These are phyloP conservation scores for Corymbia calophylla DNA, from an alignment of 441 rosid genomes.

Conservation along the genomic window DNA sequence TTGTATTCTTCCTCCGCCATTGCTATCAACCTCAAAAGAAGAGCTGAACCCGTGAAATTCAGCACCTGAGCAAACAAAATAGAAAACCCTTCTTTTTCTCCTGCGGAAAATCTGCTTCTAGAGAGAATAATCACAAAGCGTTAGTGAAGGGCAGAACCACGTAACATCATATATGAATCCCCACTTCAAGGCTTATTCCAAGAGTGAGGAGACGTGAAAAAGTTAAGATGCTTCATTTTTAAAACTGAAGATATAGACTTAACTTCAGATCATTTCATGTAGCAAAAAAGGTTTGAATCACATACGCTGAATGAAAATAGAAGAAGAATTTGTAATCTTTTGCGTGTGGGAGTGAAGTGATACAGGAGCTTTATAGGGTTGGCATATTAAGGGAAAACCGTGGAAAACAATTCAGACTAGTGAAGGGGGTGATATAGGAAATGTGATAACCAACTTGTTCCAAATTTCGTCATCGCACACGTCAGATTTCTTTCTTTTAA, in stretches of 20 bases:
- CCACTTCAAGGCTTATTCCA: not conserved
- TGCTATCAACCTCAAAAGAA: not conserved
- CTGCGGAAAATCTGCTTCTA: not conserved
- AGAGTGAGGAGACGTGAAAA: not conserved
- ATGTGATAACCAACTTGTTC: not conserved
- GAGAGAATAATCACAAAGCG: not conserved
- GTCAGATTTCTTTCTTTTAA: not conserved
- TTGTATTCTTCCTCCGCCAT: constrained; percentile 22
- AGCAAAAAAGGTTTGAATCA: not conserved
- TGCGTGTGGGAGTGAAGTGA: not conserved
- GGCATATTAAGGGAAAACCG: not conserved
- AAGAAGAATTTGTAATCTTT: not conserved
- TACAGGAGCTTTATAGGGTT: not conserved
- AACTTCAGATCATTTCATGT: not conserved
- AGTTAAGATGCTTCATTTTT: not conserved
- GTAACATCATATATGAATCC: not conserved
- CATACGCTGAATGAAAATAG: not conserved
- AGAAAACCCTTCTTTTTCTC: not conserved
- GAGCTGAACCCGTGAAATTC: not conserved
- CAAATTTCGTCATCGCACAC: not conserved
- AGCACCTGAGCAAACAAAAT: not conserved
- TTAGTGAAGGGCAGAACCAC: not conserved
- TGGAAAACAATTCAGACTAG: not conserved
- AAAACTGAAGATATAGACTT: not conserved
- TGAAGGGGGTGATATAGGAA: not conserved